Evolutionary conservation across 164 flowering plant genomes (phyloP).

Genomic region (Umbellularia californica): DNA sequence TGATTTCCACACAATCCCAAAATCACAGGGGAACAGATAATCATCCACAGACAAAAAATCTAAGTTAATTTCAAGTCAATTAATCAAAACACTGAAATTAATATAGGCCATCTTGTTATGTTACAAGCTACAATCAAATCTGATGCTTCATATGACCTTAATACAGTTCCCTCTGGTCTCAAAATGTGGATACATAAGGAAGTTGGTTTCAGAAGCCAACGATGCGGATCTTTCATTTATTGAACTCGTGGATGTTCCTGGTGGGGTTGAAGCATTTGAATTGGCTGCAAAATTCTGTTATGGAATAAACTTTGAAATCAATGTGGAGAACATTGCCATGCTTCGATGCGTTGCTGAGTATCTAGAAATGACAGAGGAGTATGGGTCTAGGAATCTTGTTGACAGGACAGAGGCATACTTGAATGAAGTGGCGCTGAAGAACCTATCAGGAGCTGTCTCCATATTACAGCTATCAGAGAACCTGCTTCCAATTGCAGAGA

Average conservation of each 20-base stretch:
- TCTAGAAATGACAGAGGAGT: conserved; percentile 93
- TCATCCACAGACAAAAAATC: not conserved
- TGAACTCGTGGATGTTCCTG: conserved; percentile 65
- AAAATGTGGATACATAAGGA: conserved; percentile 78
- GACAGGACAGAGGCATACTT: conserved; percentile 68
- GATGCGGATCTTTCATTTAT: conserved; percentile 51
- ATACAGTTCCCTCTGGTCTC: conserved; percentile 89
- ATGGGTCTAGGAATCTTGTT: conserved; percentile 67
- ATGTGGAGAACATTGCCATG: conserved; percentile 67
- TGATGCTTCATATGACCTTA: not conserved
- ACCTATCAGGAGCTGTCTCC: conserved; percentile 65
- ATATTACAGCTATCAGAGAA: conserved; percentile 54
- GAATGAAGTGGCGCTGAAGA: conserved; percentile 70
- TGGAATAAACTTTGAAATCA: conserved; percentile 85
- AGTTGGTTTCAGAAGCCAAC: conserved; percentile 61
- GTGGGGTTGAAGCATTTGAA: conserved; percentile 84
- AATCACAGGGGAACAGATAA: not conserved
- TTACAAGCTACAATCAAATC: not conserved
- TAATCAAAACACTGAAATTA: too few relatives aligned
- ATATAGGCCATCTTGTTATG: not conserved
- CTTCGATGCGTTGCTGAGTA: conserved; percentile 85
- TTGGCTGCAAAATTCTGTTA: conserved; percentile 89
- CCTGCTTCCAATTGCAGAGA: conserved; percentile 67
- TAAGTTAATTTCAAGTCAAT: too few relatives aligned
- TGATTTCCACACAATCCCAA: not conserved